A percentile compares a stretch with the other conserved stretches of the same genome.
Conservation (phyloP, 108 stramenopile species). For the Nannochloropsis gaditana region DNA sequence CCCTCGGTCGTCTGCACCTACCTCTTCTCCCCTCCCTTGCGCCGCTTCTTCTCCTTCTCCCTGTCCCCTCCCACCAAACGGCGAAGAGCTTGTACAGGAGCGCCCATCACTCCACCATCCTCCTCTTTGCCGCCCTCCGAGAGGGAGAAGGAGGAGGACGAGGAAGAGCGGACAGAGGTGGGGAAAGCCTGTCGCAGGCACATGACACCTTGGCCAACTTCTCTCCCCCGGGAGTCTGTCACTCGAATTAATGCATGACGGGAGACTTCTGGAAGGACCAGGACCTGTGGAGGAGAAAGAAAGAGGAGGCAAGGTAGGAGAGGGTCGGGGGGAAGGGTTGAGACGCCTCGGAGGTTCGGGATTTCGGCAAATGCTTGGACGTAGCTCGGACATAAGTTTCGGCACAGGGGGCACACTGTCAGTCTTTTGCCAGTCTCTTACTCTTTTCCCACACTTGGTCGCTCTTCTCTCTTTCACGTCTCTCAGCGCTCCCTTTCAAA, state of each 20-base stretch:
- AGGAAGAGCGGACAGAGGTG: background rate
- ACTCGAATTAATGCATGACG: background rate
- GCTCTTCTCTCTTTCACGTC: no score
- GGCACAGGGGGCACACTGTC: no score
- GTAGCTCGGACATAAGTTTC: no score
- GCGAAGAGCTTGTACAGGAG: background rate
- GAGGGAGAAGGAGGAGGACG: background rate
- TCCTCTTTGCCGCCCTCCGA: background rate
- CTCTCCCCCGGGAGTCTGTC: background rate
- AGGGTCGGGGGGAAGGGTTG: no score
- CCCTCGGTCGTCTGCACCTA: background rate
- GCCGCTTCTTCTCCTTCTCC: background rate
- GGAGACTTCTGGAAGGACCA: background rate
- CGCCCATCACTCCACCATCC: background rate
- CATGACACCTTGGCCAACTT: background rate
- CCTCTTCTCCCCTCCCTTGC: background rate
- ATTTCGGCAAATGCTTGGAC: no score
- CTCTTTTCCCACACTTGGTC: no score
- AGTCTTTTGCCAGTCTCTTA: no score
- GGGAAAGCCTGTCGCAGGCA: background rate
- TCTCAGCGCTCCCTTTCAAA: no score
- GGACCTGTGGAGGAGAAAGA: background rate
- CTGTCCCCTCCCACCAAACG: background rate
- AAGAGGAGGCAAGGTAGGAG: no score
- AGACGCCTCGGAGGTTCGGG: no score